Evolutionary conservation across 495 filamentous ascomycete species (phyloP).

Genomic region (Hypoxylon perforatum): DNA sequence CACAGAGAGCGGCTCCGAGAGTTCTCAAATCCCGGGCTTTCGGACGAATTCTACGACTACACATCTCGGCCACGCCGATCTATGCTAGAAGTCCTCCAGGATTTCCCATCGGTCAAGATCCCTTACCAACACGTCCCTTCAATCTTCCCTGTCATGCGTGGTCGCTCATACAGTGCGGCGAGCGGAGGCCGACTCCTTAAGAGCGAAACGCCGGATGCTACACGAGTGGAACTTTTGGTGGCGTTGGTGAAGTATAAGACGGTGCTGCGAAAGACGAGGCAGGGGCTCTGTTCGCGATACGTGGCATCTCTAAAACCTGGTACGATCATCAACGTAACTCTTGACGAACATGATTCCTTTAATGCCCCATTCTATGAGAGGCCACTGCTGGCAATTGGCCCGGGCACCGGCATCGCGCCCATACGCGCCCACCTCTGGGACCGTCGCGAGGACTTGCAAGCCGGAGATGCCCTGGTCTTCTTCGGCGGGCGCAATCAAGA

Average conservation of each 20-base stretch:
- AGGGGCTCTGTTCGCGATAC: constrained; percentile 92
- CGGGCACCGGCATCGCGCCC: constrained; percentile 92
- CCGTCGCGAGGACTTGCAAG: constrained; percentile 48
- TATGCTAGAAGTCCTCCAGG: constrained; percentile 89
- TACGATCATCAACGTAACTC: constrained; percentile 66
- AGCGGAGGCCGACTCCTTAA: constrained; percentile 65
- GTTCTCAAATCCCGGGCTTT: constrained; percentile 78
- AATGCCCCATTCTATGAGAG: constrained; percentile 12
- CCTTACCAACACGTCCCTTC: constrained; percentile 76
- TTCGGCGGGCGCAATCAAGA: constrained; percentile 80
- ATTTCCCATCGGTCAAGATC: constrained; percentile 86
- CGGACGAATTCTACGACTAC: constrained; percentile 96
- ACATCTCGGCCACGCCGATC: constrained; percentile 90
- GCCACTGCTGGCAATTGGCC: constrained; percentile 83
- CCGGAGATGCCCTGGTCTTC: constrained; percentile 65
- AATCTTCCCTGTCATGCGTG: constrained; percentile 79
- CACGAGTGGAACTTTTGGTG: constrained; percentile 78
- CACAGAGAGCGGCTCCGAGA: constrained; percentile 87
- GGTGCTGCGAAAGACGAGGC: constrained; percentile 83
- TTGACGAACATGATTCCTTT: constrained; percentile 48
- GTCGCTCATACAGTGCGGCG: constrained; percentile 88
- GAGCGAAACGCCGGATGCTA: constrained; percentile 8
- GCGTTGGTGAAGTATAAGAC: constrained; percentile 95
- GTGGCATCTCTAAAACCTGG: constrained; percentile 70
- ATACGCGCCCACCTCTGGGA: constrained; percentile 84